These are phyloP conservation scores for Diplotaxis tenuifolia DNA, from an alignment of 345 rosid species.

Conservation along the genomic window DNA sequence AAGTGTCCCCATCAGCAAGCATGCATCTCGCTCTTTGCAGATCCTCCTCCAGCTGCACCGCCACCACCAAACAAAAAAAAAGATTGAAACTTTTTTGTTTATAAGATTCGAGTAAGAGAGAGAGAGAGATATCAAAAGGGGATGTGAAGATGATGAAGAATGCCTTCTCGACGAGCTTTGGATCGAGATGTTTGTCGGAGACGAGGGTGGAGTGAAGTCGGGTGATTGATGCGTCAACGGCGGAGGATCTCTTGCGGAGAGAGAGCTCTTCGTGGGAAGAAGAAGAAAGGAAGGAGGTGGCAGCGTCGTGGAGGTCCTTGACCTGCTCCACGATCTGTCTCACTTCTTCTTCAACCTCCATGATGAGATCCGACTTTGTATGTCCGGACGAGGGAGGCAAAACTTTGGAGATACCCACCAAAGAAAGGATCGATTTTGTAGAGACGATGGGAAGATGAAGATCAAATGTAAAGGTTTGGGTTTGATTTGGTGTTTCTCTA, in stretches of 20 bases:
- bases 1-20: constrained; percentile 76
- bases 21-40: constrained; percentile 69
- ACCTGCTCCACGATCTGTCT: constrained; percentile 64
- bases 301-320: constrained; percentile 76
- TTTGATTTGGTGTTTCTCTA: neutral
- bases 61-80: neutral
- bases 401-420: neutral
- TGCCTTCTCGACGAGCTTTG: constrained; percentile 65
- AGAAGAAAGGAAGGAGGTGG: constrained; percentile 51
- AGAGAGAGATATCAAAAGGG: neutral
- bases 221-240: constrained; percentile 71
- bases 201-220: constrained; percentile 54
- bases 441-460: constrained; percentile 2
- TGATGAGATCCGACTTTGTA: neutral
- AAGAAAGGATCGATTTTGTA: neutral
- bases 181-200: constrained; percentile 49
- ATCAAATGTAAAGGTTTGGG: neutral
- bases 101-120: neutral
- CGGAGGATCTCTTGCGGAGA: constrained; percentile 61
- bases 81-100: neutral
- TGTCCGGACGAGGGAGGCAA: neutral
- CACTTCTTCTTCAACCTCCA: constrained; percentile 68
- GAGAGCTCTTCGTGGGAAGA: constrained; percentile 65
- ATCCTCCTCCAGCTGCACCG: constrained; percentile 74
- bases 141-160: neutral